Percentiles rank a stretch among this genome's conserved stretches.
Conservation (phyloP, 352 stramenopile species). For the Phytophthora capsici region DNA sequence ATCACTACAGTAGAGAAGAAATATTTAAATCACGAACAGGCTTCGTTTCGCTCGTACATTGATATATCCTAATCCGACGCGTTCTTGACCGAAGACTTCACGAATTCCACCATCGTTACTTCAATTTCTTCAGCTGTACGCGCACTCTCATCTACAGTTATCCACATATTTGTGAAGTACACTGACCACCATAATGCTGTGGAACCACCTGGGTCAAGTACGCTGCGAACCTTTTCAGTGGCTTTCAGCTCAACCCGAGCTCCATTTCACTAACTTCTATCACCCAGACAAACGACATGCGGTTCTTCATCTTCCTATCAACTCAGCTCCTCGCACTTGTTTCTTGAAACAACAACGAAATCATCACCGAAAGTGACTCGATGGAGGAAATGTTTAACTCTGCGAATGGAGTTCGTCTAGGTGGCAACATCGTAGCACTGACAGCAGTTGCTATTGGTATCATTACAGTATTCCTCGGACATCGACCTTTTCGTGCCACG, state of each 20-base stretch:
- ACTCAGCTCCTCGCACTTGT: neutral
- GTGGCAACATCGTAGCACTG: conserved; percentile 45
- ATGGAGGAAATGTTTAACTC: conserved; percentile 50
- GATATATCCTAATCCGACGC: neutral
- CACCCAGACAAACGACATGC: neutral
- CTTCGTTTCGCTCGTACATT: no score
- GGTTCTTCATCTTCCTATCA: conserved; percentile 3
- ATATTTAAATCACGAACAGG: no score
- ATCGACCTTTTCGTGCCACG: conserved; percentile 54
- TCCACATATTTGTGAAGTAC: neutral
- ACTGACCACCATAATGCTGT: neutral
- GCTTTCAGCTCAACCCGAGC: neutral
- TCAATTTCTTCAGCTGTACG: neutral
- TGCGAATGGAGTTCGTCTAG: conserved; percentile 42
- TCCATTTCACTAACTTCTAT: neutral
- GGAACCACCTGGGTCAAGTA: conserved; percentile 8
- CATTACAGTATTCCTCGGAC: conserved; percentile 50
- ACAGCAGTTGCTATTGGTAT: conserved; percentile 45
- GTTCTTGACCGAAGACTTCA: conserved; percentile 9
- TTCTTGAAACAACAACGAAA: conserved; percentile 3
- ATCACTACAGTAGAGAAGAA: neutral
- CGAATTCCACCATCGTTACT: conserved; percentile 3
- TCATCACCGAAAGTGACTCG: conserved; percentile 21
- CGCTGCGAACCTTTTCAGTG: neutral
- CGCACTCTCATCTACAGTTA: neutral